phyloP scores from a whole-genome alignment of 1,284 basidiomycete genomes.

The Caloboletus firmus region DNA sequence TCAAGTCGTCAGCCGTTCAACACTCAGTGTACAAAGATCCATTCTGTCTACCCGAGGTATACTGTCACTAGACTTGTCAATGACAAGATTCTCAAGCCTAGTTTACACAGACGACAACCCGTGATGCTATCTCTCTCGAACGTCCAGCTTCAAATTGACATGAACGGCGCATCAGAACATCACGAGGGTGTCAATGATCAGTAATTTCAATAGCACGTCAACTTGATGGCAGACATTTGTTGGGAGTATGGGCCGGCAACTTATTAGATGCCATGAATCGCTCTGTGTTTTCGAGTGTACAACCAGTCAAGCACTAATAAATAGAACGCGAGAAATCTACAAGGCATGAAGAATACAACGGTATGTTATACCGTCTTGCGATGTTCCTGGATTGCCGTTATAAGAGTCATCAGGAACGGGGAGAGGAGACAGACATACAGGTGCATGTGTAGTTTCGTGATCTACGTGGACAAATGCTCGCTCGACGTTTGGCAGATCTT shows the following conservation, averaged over 20 bases:
- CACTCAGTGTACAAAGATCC: constrained; percentile 9
- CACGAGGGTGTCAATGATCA: neutral
- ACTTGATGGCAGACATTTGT: neutral
- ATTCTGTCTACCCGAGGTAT: neutral
- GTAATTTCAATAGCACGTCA: constrained; percentile 13
- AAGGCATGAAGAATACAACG: neutral
- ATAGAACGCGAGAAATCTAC: neutral
- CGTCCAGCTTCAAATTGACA: neutral
- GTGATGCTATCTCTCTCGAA: neutral
- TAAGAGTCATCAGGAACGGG: neutral
- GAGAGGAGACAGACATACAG: constrained; percentile 48
- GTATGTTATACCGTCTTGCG: constrained; percentile 28
- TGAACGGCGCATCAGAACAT: neutral
- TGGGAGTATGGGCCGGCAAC: neutral
- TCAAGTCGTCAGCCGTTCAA: constrained; percentile 31
- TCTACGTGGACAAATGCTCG: constrained; percentile 93
- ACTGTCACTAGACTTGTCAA: neutral
- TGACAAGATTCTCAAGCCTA: neutral
- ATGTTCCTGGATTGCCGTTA: constrained; percentile 28
- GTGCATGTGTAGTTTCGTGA: constrained; percentile 84
- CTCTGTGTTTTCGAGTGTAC: neutral
- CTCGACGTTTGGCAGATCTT: constrained; percentile 88
- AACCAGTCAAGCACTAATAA: neutral
- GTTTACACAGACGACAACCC: too few relatives aligned
- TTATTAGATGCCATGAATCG: neutral